Conservation (phyloP, 768 basidiomycete species). For the Mycena epipterygia region DNA sequence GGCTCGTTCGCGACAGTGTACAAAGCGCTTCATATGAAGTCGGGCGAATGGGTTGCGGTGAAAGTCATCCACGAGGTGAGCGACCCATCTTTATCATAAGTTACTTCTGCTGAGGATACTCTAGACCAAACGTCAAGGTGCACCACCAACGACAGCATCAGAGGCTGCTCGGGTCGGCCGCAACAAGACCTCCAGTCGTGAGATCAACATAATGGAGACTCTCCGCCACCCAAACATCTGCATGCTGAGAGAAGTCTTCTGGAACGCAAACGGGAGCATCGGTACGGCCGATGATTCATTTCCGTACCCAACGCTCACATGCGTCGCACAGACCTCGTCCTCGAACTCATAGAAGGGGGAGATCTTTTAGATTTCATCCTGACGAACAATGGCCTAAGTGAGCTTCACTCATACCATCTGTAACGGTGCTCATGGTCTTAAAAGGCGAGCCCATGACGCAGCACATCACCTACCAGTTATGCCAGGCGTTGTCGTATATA, state of each 20-base stretch:
- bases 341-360: conserved; percentile 90
- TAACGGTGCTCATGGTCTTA: too few species aligned
- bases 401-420: too few species aligned
- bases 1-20: conserved; percentile 94
- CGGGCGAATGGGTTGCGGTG: conserved; percentile 85
- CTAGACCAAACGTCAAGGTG: conserved; percentile 42
- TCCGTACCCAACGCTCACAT: too few species aligned
- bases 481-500: conserved; percentile 82
- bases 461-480: conserved; percentile 86
- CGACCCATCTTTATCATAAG: conserved; percentile 3
- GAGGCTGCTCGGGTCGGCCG: background rate
- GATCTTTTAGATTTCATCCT: conserved; percentile 89
- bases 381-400: conserved; percentile 70
- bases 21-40: conserved; percentile 79
- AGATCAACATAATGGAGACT: conserved; percentile 80
- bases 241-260: conserved; percentile 81
- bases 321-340: conserved; percentile 76
- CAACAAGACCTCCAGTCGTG: conserved; percentile 1
- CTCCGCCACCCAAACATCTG: conserved; percentile 90
- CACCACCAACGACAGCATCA: background rate
- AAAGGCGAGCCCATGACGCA: conserved; percentile 69
- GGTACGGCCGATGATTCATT: conserved; percentile 65
- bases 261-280: conserved; percentile 70
- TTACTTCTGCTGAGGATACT: conserved; percentile 20
- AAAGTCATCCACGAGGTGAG: conserved; percentile 80